phyloP scores from a whole-genome alignment of 2,329 filamentous ascomycete species.

The Calonectria honghensis region DNA sequence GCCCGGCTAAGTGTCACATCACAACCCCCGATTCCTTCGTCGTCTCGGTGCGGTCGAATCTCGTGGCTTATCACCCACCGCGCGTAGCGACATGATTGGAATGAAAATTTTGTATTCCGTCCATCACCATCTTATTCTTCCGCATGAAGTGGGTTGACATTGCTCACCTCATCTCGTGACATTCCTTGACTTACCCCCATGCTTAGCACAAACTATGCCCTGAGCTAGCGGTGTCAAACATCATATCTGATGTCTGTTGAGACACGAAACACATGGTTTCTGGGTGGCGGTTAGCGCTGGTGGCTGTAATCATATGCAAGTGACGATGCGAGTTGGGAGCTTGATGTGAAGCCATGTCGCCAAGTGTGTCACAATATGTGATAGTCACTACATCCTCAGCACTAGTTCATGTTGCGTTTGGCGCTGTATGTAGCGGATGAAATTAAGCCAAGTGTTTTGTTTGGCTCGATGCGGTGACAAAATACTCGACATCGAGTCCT shows the following conservation, averaged over 20 bases:
- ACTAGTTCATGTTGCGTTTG: neutral
- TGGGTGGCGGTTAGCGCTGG: conserved; percentile 1
- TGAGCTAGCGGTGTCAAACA: conserved; percentile 5
- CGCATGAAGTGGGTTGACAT: conserved; percentile 24
- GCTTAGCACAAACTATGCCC: conserved; percentile 15
- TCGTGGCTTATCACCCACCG: conserved; percentile 24
- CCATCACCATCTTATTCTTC: conserved; percentile 24
- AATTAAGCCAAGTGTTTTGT: neutral
- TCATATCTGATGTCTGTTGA: neutral
- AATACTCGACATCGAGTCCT: neutral
- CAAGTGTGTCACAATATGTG: conserved; percentile 21
- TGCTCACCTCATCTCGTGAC: conserved; percentile 14
- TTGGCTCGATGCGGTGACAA: neutral
- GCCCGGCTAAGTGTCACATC: conserved; percentile 28
- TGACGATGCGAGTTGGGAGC: conserved; percentile 14
- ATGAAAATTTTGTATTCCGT: neutral
- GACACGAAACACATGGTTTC: conserved; percentile 10
- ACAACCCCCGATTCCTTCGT: conserved; percentile 15
- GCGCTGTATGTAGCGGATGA: neutral
- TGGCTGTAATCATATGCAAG: conserved; percentile 24
- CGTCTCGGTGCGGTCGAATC: conserved; percentile 25
- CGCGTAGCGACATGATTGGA: conserved; percentile 25
- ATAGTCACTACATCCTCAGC: neutral
- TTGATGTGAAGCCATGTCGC: conserved; percentile 9
- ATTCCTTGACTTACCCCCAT: conserved; percentile 11